Base-by-base conservation (phyloP, 2,329 filamentous ascomycete species). In the Aspergillus udagawae region DNA sequence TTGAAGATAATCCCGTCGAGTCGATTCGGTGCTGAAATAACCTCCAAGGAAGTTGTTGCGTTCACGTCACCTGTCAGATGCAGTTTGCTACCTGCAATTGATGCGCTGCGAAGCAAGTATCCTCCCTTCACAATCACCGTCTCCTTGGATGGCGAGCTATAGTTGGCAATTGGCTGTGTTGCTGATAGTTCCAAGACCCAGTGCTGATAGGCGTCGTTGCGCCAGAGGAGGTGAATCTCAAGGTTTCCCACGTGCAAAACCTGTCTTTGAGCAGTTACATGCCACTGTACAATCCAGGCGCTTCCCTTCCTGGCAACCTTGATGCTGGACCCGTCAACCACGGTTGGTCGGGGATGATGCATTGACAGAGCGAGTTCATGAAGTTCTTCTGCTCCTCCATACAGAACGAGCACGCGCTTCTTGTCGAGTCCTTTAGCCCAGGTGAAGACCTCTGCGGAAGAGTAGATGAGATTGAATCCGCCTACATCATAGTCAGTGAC, bases 41-140 rank as follows among this genome's bases (percentile, higher is more conserved):
- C 78, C 61, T 92, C 88, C 12, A 93, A 72, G 0, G 82, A 66
- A 0, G 86, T 86, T 0, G 88, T 91, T 0, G 79, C 72, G 63
- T 93, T 92, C 60, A 92, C 80, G 65, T 94, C 90, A 3, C 87
- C 90, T 3, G 82, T 83, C 2, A 93, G 70, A 14, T 82, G 77
- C 3, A 93, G 77, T 1, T 80, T 79, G 20, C 74, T 76, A 1
- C 80, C 83, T 3, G 81, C 64, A 1, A 87, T 70, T 2, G 79
- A 78, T 0, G 86, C 86, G 21, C 64, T 72, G 3, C 76, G 73
- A 17, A 78, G 68, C 20, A 78, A 73, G 54, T 78, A 78, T 12
- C 75, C 75, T 0, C 72, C 75, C 49, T 75, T 76, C 52, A 78
- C 69, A 47, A 78, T 76, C 27, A 78, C 32, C 14, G 32, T 38